Conservation (phyloP, 352 stramenopile species). For the Pythium coloratum region DNA sequence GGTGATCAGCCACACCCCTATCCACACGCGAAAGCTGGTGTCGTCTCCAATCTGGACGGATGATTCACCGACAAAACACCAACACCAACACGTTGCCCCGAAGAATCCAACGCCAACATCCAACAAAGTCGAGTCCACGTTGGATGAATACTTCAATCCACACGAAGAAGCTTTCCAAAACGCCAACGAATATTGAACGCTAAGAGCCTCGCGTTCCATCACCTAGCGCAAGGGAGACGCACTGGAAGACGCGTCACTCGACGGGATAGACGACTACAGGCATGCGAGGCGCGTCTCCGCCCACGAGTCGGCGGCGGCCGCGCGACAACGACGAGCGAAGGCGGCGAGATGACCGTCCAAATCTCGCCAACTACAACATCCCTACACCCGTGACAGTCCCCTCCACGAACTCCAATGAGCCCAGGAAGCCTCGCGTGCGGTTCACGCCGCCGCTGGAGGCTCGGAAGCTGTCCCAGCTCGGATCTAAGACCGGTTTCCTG, state of each 20-base stretch:
- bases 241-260: background rate
- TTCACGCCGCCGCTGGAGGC: slow-evolving; percentile 58
- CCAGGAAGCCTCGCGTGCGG: slow-evolving; percentile 51
- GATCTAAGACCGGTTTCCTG: slow-evolving; percentile 60
- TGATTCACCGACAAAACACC: background rate
- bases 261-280: background rate
- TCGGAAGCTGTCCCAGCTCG: slow-evolving; percentile 40
- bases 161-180: background rate
- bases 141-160: background rate
- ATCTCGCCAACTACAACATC: background rate
- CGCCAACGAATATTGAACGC: background rate
- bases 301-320: background rate
- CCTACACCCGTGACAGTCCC: background rate
- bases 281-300: slow-evolving; percentile 2
- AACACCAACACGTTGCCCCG: background rate
- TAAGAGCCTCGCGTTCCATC: background rate
- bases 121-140: background rate
- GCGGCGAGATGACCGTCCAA: background rate
- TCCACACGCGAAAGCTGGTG: background rate
- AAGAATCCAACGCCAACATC: background rate
- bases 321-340: background rate
- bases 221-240: too few relatives aligned
- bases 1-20: background rate
- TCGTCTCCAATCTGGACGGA: too few relatives aligned
- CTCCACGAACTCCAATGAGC: background rate